Evolutionary conservation across 768 basidiomycete genomes (phyloP), one percentile per base, ranked within the genome.

Genomic region (Boletus pseudopeckii): DNA sequence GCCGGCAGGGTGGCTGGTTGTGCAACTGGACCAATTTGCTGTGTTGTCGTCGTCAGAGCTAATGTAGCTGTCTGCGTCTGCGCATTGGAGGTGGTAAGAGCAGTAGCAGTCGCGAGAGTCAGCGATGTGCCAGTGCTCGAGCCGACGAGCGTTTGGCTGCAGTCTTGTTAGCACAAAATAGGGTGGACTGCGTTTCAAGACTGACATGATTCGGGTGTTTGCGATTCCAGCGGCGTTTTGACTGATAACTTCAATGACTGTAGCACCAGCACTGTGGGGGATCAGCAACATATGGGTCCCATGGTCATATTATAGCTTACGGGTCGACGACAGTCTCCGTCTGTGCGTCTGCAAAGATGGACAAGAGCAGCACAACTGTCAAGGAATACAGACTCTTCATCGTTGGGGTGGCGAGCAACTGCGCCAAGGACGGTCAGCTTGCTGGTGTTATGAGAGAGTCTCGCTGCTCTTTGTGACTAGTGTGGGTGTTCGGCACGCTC

Each of bases 171-270:
- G 62, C 44, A 61, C 63, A 18, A 42, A 18, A 36, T 7, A 15
- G 13, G 33, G 22, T 22, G 8, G 26, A 32, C 3, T 5, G 22
- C 18, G 39, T 33, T 24, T 18, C 42, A 20, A 33, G 28, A 62
- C 77, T 22, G 51, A 84, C 82, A 84, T 33, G 7, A 71, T 66
- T 22, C 63, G 54, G 8, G 84, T 85, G 1, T 70, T 62, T 7
- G 74, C 66, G 13, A 71, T 14, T 26, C 78, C 81, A 37, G 58
- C 45, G 2, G 65, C 57, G 57, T 80, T 75, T 32, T 69, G 57
- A 17, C 78, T 75, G 54, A 80, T 49, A 42, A 78, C 69, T 51
- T 80, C 75, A 28, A 85, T 74, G 42, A 88, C 71, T 0, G 83
- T 76, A 33, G 72, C 63, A 7, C 86, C 86, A 38, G 69, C 68